Base-by-base conservation (phyloP, 78 protist genomes). In the slime mould (Dictyostelium discoideum) region DNA sequence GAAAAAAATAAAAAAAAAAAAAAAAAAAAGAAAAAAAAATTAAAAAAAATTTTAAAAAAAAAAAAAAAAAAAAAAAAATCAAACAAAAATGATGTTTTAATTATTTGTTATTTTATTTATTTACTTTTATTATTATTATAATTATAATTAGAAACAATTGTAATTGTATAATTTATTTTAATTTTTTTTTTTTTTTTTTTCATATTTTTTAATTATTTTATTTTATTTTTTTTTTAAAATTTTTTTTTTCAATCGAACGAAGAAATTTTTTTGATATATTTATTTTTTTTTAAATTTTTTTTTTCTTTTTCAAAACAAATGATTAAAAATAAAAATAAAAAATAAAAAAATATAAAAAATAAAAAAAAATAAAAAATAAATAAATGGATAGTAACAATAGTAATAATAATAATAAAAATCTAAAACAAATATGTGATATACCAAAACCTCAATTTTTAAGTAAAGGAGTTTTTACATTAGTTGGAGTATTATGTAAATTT, bases 391-490 rank as follows among this genome's bases (percentile, higher is more conserved):
- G 9, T 18, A 78, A 78, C 20, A 78, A 14, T 22, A 78, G 44
- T 40, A 44, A 42, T 40, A 18, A 78, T 40, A 40, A 18, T 40
- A 78, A 44, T 50, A 50, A 13, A 50, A 40, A 78, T 3, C 20
- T 22, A 1, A 3, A 42, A 18, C 57, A 29, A 40, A n/a, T 13
- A 10, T 42, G 84, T 14, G 22, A 50, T 6, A 48, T 54, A 73
- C 92, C 92, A 11, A 26, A 73, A 48, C 92, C 92, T 8, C 5
- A 50, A 3, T 32, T 85, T 32, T 7, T 72, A 26, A 10, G 42
- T 10, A 69, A 50, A 24, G 26, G 63, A 1, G 14, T 87, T 3
- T 77, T 87, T 37, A 37, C 40, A 9, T 24, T 40, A 4, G 92
- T 84, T n/a, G 93, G 93, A 4, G 20, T 26, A 7, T 11, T 65